Evolutionary conservation across 176 grass and related monocot species (phyloP).

Genomic region (Chrysopogon serrulatus): DNA sequence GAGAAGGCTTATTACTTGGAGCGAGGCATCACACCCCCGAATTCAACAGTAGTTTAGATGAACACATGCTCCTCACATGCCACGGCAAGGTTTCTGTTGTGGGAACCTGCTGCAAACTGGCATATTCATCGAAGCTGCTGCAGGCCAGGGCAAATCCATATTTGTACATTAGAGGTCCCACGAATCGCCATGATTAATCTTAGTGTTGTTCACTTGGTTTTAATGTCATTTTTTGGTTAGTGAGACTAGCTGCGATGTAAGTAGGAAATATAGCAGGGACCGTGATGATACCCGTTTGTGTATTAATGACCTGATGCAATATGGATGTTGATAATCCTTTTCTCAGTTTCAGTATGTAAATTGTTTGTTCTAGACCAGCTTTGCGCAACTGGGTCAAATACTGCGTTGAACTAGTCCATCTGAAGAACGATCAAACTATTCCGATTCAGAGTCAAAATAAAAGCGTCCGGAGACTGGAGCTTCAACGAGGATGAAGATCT

Average conservation of each 20-base stretch:
- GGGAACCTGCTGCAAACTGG: constrained; percentile 3
- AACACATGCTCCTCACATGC: neutral
- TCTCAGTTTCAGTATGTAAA: neutral
- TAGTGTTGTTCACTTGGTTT: neutral
- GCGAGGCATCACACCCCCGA: no score
- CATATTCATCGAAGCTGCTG: constrained; percentile 6
- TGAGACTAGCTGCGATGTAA: constrained; percentile 33
- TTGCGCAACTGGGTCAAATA: neutral
- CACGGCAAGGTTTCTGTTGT: constrained; percentile 22
- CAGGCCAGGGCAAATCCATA: constrained; percentile 11
- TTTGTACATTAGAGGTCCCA: constrained; percentile 35
- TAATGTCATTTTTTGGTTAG: constrained; percentile 28
- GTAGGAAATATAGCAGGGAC: constrained; percentile 5
- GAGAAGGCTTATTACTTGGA: neutral
- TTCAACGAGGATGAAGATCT: no score
- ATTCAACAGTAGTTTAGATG: neutral
- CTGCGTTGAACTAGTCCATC: neutral
- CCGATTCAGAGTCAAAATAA: neutral
- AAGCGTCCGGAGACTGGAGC: neutral
- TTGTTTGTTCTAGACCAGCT: neutral
- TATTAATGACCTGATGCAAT: constrained; percentile 15
- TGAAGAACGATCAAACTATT: neutral
- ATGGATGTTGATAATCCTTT: neutral
- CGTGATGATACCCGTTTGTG: neutral
- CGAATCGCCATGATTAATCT: constrained; percentile 7